Conservation (phyloP, 805 yeast species). For the Candida xyloterini region DNA sequence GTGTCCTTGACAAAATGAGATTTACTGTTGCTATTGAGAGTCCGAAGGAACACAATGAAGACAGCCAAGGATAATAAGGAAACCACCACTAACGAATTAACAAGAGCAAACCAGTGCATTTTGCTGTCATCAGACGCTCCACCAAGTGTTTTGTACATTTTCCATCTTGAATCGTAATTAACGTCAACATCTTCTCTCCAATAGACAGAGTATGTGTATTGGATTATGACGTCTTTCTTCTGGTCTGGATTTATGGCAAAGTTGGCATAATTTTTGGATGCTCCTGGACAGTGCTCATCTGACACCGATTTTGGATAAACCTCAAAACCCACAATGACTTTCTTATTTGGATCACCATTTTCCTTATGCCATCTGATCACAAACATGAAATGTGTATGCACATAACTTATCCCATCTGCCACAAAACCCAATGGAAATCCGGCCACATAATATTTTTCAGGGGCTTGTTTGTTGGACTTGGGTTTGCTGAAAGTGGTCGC, state of each 20-base stretch:
- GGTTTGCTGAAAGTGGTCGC: conserved; percentile 75
- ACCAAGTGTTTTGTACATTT: conserved; percentile 43
- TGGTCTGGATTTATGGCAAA: conserved; percentile 48
- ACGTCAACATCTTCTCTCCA: conserved; percentile 80
- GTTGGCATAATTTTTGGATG: conserved; percentile 55
- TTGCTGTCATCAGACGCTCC: conserved; percentile 49
- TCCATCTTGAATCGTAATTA: conserved; percentile 71
- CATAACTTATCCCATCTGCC: conserved; percentile 53
- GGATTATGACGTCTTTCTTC: conserved; percentile 46
- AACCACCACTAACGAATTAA: conserved; percentile 67
- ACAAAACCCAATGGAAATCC: conserved; percentile 84
- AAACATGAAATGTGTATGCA: conserved; percentile 79
- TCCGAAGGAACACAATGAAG: conserved; percentile 57
- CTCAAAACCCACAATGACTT: conserved; percentile 83
- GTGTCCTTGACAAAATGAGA: conserved; percentile 15
- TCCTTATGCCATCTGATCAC: conserved; percentile 69
- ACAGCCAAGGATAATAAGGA: conserved; percentile 60
- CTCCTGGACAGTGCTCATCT: conserved; percentile 70
- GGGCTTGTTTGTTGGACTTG: conserved; percentile 45
- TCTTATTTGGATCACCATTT: conserved; percentile 35
- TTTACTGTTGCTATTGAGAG: conserved; percentile 48
- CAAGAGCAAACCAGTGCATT: conserved; percentile 75
- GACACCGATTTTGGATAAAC: conserved; percentile 81
- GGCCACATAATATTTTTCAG: conserved; percentile 66
- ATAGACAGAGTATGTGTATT: conserved; percentile 81